Conservation (phyloP, 257 asterid species). For the Echites panduratus region DNA sequence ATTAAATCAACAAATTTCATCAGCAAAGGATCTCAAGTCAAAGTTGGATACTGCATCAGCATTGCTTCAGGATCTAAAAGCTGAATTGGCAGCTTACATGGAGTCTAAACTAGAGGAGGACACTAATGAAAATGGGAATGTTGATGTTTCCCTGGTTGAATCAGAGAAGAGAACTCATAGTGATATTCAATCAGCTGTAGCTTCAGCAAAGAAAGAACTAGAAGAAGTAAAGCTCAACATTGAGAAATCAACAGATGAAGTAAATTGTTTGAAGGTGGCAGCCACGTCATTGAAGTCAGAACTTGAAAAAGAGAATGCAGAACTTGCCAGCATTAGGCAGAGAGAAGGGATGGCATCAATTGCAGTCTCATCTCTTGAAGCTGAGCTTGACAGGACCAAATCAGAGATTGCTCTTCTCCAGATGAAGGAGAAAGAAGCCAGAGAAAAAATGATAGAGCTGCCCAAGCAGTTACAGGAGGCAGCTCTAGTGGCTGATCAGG, state of each 20-base stretch:
- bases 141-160: slow-evolving; percentile 28
- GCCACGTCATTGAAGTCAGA: slow-evolving; percentile 54
- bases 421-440: slow-evolving; percentile 59
- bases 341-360: slow-evolving; percentile 86
- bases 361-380: slow-evolving; percentile 74
- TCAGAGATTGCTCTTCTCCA: slow-evolving; percentile 55
- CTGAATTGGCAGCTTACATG: slow-evolving; percentile 79
- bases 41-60: slow-evolving; percentile 56
- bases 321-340: slow-evolving; percentile 50
- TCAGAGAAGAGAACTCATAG: slow-evolving; percentile 44
- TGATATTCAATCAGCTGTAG: slow-evolving; percentile 47
- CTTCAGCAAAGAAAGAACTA: slow-evolving; percentile 62
- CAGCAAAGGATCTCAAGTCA: slow-evolving; percentile 55
- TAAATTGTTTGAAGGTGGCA: slow-evolving; percentile 60
- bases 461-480: slow-evolving; percentile 68
- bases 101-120: slow-evolving; percentile 42
- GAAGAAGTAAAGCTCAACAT: slow-evolving; percentile 65
- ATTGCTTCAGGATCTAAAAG: slow-evolving; percentile 54
- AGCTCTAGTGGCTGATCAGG: slow-evolving; percentile 63
- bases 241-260: slow-evolving; percentile 55
- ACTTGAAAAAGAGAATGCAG: slow-evolving; percentile 59
- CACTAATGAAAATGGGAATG: slow-evolving; percentile 29
- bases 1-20: slow-evolving; percentile 39
- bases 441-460: slow-evolving; percentile 66
- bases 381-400: slow-evolving; percentile 53